phyloP scores from a whole-genome alignment of 2,329 filamentous ascomycete genomes.

The Cladorrhinum sp. region DNA sequence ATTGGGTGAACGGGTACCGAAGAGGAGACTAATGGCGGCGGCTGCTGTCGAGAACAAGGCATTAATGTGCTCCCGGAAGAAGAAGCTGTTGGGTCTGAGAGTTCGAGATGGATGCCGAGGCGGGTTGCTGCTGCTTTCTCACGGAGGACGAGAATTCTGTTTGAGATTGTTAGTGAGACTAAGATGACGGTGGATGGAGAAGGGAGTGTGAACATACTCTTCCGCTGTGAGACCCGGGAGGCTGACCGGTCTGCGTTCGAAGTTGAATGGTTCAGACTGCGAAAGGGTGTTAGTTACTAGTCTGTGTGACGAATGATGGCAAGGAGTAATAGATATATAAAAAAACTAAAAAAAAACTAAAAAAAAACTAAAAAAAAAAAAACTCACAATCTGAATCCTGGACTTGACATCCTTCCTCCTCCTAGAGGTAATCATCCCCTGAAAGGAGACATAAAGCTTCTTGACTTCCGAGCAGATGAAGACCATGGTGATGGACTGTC shows the following conservation, averaged over 20 bases:
- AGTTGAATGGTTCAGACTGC: slow-evolving; percentile 58
- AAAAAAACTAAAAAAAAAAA: neutral
- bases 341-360: too few relatives aligned
- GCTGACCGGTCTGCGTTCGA: slow-evolving; percentile 51
- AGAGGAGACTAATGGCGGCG: neutral
- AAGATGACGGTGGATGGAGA: slow-evolving; percentile 5
- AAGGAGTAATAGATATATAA: too few relatives aligned
- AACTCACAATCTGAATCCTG: slow-evolving; percentile 46
- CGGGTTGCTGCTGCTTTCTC: slow-evolving; percentile 51
- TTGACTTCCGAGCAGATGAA: slow-evolving; percentile 43
- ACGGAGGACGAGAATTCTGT: slow-evolving; percentile 47
- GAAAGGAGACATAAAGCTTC: slow-evolving; percentile 43
- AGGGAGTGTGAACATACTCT: slow-evolving; percentile 50
- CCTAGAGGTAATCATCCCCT: slow-evolving; percentile 40
- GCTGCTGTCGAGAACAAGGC: neutral
- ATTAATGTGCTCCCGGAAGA: slow-evolving; percentile 20
- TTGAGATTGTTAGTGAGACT: neutral
- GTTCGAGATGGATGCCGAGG: slow-evolving; percentile 41
- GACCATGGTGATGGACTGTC: slow-evolving; percentile 15
- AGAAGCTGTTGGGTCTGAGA: slow-evolving; percentile 19
- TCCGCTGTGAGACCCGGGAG: slow-evolving; percentile 57
- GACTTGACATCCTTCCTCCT: slow-evolving; percentile 42
- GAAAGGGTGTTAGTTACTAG: too few relatives aligned
- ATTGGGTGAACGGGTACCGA: neutral
- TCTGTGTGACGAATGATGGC: too few relatives aligned